Evolutionary conservation across 257 asterid species (phyloP).

Genomic region (Coffea canephora): DNA sequence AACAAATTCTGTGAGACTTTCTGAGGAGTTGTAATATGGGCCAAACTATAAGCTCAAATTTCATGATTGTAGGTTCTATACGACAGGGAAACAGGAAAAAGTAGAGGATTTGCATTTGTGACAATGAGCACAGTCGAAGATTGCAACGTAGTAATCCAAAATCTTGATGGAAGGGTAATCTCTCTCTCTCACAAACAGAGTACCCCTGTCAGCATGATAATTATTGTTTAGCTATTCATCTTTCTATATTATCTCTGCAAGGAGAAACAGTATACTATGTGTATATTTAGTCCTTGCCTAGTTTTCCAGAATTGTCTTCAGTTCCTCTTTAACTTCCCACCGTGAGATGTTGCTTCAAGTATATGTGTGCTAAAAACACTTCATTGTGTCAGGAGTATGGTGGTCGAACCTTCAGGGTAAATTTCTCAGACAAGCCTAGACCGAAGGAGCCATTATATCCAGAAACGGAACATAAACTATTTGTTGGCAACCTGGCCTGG

Average conservation of each 20-base stretch:
- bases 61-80: constrained; percentile 65
- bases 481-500: constrained; percentile 85
- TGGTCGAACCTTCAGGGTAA: constrained; percentile 91
- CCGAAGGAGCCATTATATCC: constrained; percentile 83
- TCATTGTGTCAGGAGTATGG: constrained; percentile 57
- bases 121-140: constrained; percentile 87
- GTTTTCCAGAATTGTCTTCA: neutral
- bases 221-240: neutral
- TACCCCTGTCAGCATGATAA: neutral
- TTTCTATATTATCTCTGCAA: neutral
- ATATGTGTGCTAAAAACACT: neutral
- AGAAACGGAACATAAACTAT: constrained; percentile 80
- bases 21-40: neutral
- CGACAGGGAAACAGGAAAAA: constrained; percentile 72
- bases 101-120: constrained; percentile 95
- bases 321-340: neutral
- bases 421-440: constrained; percentile 82
- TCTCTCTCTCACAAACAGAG: neutral
- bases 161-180: constrained; percentile 83
- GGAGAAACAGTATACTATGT: neutral
- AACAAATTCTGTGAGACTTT: neutral
- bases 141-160: constrained; percentile 63
- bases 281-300: neutral
- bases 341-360: neutral
- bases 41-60: neutral